Evolutionary conservation across 106 monocot species (phyloP), one percentile per base, ranked within the genome.

Genomic region (Dioscorea dumetorum): DNA sequence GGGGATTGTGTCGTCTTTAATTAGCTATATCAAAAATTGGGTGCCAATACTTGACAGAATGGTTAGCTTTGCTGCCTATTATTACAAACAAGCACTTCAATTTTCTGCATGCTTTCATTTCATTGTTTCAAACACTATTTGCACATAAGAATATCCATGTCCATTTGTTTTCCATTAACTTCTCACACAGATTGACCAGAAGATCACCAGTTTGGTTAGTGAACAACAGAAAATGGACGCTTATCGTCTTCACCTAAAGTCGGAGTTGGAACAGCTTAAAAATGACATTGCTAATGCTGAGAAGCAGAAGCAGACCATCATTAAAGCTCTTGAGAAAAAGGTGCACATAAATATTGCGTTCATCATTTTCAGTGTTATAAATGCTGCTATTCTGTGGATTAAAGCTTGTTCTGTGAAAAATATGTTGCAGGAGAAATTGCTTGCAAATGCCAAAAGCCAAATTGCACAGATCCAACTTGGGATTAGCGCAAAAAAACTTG

Each of bases 211-310:
- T 34, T 53, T 92, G 22, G 77, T 99, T 19, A 87, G 84, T 69
- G 83, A 85, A 64, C 97, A 99, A 67, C 97, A 99, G 63, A 88
- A 87, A 81, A 74, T 85, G 70, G 86, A 93, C 77, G 92, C 90
- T 60, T 69, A 92, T 50, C 88, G 75, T 60, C 80, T 80, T 48
- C 92, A 90, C 77, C 72, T 57, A 49, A 92, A 79, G 67, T 90
- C 87, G 32, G 89, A 99, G 62, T 58, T 93, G 62, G 90, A 93
- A 13, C 97, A 99, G 67, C 51, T 93, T 66, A 99, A 81, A 63
- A 73, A 73, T 65, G 92, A 99, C 67, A 90, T 90, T 73, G 75
- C 78, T 74, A 87, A 77, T 80, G 78, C 84, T 24, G 67, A 62
- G 60, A 99, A 90, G 75, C 97, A 90, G 79, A 84, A 87, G 72